phyloP scores from a whole-genome alignment of 768 basidiomycete genomes.

The Pleurotus salmoneostramineus region DNA sequence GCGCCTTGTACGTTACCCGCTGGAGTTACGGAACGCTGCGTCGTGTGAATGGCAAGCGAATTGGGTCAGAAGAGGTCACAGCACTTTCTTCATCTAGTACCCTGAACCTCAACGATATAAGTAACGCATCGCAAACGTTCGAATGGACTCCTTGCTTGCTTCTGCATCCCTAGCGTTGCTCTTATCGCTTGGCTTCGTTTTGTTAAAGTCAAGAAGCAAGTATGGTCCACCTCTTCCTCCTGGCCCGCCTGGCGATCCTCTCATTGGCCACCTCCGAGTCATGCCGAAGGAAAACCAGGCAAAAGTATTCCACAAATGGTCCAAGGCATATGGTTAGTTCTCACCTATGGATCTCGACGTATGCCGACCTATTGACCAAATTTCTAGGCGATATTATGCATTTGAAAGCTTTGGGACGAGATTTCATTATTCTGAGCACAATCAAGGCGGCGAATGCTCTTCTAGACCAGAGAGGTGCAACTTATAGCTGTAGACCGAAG shows the following conservation, averaged over 20 bases:
- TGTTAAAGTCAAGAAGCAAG: background rate
- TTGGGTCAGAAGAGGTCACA: too few relatives aligned
- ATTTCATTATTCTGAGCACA: slow-evolving; percentile 8
- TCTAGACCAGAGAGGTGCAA: slow-evolving; percentile 15
- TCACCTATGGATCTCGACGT: background rate
- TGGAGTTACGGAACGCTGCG: too few relatives aligned
- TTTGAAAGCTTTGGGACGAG: slow-evolving; percentile 3
- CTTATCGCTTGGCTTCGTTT: too few relatives aligned
- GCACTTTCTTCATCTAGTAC: too few relatives aligned
- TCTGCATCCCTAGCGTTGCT: too few relatives aligned
- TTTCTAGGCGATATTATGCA: slow-evolving; percentile 8
- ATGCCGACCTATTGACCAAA: background rate
- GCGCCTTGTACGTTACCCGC: too few relatives aligned
- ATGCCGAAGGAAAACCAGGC: slow-evolving; percentile 34
- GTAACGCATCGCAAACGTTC: too few relatives aligned
- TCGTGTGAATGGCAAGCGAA: too few relatives aligned
- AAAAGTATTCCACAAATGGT: slow-evolving; percentile 36
- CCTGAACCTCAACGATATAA: too few relatives aligned
- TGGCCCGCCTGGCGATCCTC: slow-evolving; percentile 38
- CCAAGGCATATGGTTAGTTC: slow-evolving; percentile 37
- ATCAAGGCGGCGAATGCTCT: slow-evolving; percentile 9
- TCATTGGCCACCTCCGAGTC: slow-evolving; percentile 48
- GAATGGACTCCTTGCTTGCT: too few relatives aligned
- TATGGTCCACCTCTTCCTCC: slow-evolving; percentile 27
- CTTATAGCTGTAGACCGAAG: slow-evolving; percentile 23